A percentile compares a stretch with the other conserved stretches of the same genome.
Conservation (phyloP, 179 eudicot genomes). For the Actinidia arguta region DNA sequence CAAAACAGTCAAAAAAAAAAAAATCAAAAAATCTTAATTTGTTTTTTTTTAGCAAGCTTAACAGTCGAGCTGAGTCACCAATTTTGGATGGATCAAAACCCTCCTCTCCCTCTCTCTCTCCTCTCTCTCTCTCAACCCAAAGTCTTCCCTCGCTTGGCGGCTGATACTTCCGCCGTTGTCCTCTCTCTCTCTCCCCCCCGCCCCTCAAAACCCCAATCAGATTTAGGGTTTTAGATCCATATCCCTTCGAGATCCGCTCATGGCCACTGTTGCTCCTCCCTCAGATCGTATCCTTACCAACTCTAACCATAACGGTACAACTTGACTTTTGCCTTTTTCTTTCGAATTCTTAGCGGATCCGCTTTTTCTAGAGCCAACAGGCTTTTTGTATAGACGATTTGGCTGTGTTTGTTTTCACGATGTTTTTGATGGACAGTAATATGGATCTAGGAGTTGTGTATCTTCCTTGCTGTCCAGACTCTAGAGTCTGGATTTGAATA, state of each 20-base stretch:
- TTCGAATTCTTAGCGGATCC: background rate
- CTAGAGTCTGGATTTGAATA: background rate
- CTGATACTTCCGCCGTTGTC: constrained; percentile 11
- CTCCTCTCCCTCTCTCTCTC: constrained; percentile 21
- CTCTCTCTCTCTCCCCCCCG: background rate
- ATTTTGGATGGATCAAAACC: constrained; percentile 34
- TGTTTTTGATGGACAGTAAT: background rate
- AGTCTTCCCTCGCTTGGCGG: constrained; percentile 35
- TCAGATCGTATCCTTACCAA: constrained; percentile 67
- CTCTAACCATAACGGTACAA: background rate
- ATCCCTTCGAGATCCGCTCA: constrained; percentile 33
- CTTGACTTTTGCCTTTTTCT: background rate
- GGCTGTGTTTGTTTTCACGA: background rate
- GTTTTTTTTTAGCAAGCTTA: no score
- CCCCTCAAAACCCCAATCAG: background rate
- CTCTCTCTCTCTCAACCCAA: constrained; percentile 31
- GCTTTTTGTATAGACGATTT: background rate
- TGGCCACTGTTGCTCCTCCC: constrained; percentile 67
- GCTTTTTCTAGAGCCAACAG: constrained; percentile 3
- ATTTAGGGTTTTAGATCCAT: constrained; percentile 29
- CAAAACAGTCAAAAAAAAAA: no score
- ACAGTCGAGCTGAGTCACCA: no score
- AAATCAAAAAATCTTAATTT: no score
- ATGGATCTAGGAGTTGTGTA: constrained; percentile 1
- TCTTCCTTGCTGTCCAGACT: constrained; percentile 9